Evolutionary conservation across 164 flowering plant genomes (phyloP), one percentile per base, ranked within the genome.

Genomic region (Platanus orientalis): DNA sequence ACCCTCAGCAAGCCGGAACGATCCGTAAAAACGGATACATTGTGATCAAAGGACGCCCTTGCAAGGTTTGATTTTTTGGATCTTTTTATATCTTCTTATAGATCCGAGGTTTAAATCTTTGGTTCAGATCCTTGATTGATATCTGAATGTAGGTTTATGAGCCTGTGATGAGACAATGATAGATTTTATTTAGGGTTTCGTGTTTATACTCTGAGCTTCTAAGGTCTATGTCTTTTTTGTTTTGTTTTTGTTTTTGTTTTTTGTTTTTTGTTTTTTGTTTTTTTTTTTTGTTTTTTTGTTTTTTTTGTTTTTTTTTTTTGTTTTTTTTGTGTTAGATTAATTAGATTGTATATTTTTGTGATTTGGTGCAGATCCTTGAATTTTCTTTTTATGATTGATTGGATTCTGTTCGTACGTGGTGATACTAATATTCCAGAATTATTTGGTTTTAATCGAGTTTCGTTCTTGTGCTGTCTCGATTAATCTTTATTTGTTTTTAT

Each of bases 1-100:
- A 63, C 36, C 87, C 89, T 25, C 87, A 83, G 71, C 89, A 74
- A 48, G 78, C 78, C 24, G 78, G 78, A n/a, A 71, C 78, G 21
- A 74, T 74, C 56, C 75, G 79, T 21, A 75, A 75, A 72, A 71
- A 69, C 26, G 78, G 75, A 14, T 75, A 75, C 72, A 71, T 75
- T 42, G 78, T 75, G 4, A 71, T 75, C 69, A 71, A 68, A 44
- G 57, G 6, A 11, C 63, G 75, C 20, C 69, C 78, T 30, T 71
- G 74, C 77, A 74, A 70, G 71, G 71, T 71, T 29, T 54, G 40
- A n/a, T n/a, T n/a, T 57, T 57, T 13, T 59, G 10, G 9, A 29
- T 49, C 9, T 39, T 36, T 47, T 1, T 34, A 14, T 40, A 7
- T 25, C 4, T 27, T 24, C 20, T 44, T 27, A 0, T 24, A 44